Evolutionary conservation across 139 green algal genomes (phyloP), one percentile per base, ranked within the genome.

Genomic region (Auxenochlorella pyrenoidosa): DNA sequence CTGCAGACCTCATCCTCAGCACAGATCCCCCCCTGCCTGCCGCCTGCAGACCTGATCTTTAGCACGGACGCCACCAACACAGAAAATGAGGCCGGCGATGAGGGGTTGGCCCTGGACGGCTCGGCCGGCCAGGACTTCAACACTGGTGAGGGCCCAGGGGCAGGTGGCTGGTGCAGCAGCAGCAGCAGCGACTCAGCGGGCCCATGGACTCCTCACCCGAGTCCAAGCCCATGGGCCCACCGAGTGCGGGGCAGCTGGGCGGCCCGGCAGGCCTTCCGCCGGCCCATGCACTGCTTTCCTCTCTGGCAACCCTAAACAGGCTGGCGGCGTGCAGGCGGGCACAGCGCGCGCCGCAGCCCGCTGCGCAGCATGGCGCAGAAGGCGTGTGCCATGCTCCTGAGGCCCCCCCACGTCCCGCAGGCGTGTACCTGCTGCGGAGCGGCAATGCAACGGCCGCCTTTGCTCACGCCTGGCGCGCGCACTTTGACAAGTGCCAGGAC

Each of bases 1-100:
- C 60, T 71, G 82, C 83, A 87, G 83, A 87, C 47, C 40, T 87
- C 13, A 65, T 87, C 21, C 82, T 87, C 36, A 44, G 43, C 28
- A n/a, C 44, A 16, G 83, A 87, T n/a, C 60, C 21, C 60, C 60
- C 4, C 19, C 60, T 75, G 68, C 34, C 15, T 75, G 54, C 16
- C 22, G 2, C 32, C 60, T 71, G 82, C 83, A 87, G 83, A 87
- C 47, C 40, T 87, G 8, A 65, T 87, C 21, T 87, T 87, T 26
- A 44, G 43, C 28, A n/a, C 44, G 30, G 83, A 87, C n/a, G 43
- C n/a, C 68, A 58, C 63, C 47, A 28, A 40, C 15, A 44, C 70
- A 1, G 36, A 3, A 34, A 87, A 60, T 32, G 47, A 82, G 16
- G 24, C 38, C 21, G 83, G 83, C 3, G 83, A 87, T 44, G 34